Evolutionary conservation across 2,329 filamentous ascomycete genomes (phyloP).

Genomic region (Trichoderma sp.): DNA sequence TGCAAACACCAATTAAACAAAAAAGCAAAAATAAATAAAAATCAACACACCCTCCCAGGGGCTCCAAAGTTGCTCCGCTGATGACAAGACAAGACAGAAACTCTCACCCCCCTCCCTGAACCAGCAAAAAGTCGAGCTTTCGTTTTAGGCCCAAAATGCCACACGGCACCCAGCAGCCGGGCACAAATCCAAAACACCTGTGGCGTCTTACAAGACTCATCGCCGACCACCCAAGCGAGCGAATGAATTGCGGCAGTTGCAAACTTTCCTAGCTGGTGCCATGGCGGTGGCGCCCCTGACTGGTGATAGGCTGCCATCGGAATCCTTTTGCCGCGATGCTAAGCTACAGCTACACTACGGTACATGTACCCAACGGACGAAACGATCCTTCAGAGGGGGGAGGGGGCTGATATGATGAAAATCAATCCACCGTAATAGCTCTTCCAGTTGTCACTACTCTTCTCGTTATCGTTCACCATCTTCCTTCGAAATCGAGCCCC

Average conservation of each 20-base stretch:
- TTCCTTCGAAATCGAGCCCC: neutral
- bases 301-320: slow-evolving; percentile 9
- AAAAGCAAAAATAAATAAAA: neutral
- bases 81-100: neutral
- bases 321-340: neutral
- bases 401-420: neutral
- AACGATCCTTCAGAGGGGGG: neutral
- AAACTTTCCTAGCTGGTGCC: neutral
- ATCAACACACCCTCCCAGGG: neutral
- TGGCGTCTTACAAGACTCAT: slow-evolving; percentile 11
- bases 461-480: neutral
- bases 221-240: neutral
- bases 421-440: neutral
- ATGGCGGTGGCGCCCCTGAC: neutral
- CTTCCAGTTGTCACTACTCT: too few relatives aligned
- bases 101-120: neutral
- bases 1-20: neutral
- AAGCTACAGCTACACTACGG: neutral
- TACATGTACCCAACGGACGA: neutral
- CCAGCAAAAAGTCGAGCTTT: neutral
- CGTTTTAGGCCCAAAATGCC: neutral
- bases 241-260: neutral
- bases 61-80: neutral
- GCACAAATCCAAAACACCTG: slow-evolving; percentile 4
- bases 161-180: slow-evolving; percentile 7